phyloP scores from a whole-genome alignment of 495 filamentous ascomycete genomes.

The Hamigera avellanea region DNA sequence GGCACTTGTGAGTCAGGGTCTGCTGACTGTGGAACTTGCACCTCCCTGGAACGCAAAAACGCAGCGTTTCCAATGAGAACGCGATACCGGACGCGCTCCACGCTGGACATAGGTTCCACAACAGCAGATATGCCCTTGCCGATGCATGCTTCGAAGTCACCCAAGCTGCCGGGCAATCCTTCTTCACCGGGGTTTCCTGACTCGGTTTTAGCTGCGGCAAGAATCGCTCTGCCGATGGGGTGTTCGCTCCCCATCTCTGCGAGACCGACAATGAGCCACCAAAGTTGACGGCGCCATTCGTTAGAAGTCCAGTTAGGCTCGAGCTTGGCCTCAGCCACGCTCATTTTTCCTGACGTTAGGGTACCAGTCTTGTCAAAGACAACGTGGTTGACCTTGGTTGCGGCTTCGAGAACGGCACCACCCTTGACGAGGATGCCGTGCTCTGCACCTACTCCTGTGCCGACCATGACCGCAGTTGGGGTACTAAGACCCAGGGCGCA shows the following conservation, averaged over 20 bases:
- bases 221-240: conserved; percentile 79
- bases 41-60: conserved; percentile 58
- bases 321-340: conserved; percentile 58
- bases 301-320: conserved; percentile 56
- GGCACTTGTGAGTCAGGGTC: conserved; percentile 29
- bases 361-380: conserved; percentile 99
- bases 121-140: conserved; percentile 76
- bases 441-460: conserved; percentile 92
- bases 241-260: conserved; percentile 93
- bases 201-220: conserved; percentile 57
- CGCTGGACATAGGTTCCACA: conserved; percentile 62
- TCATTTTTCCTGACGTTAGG: conserved; percentile 90
- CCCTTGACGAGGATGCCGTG: conserved; percentile 96
- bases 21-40: conserved; percentile 53
- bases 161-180: conserved; percentile 67
- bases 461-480: conserved; percentile 97
- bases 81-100: conserved; percentile 55
- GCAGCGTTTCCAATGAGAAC: conserved; percentile 74
- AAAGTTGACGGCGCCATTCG: conserved; percentile 59
- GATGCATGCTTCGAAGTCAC: conserved; percentile 72
- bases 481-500: conserved; percentile 91
- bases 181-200: conserved; percentile 62
- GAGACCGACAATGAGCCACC: conserved; percentile 91
- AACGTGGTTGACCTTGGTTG: conserved; percentile 82
- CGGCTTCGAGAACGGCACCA: conserved; percentile 82